Base-by-base conservation (phyloP, 257 asterid species). In the Salvia miltiorrhiza region DNA sequence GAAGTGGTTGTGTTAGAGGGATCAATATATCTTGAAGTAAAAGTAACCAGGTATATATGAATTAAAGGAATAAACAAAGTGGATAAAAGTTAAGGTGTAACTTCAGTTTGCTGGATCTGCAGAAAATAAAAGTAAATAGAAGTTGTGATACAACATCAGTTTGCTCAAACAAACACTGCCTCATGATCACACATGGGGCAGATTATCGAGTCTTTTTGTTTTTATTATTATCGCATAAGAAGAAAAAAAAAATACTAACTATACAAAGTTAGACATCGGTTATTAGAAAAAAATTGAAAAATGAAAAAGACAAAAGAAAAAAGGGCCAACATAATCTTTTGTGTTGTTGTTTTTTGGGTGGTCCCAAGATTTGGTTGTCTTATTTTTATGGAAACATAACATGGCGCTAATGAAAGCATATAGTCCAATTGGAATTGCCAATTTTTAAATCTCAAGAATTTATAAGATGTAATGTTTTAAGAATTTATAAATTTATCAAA, bases 31-130 rank as follows among this genome's bases (percentile, higher is more conserved):
- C 67, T 67, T 65, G 40, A 52, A 35, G 19, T 37, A 4, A 48
- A 76, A 70, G 69, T 55, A 50, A 59, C 23, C 35, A 41, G 6
- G n/a, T n/a, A 8, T 5, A 10, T 39, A 19, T 4, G 14, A 37
- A 13, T 20, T 53, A 53, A 53, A 52, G 30, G 11, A 60, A 39
- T 56, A 63, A 69, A 56, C 9, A 41, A 35, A 43, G 9, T 14
- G 16, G 40, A 62, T 65, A 52, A 19, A 33, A 24, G 73, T 78
- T 74, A 77, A 45, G 73, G 7, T 62, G 80, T 71, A 82, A 73
- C 75, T 81, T 78, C 59, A 70, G 74, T 77, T 71, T 60, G 75
- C 58, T 71, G 69, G 62, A 76, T 64, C 60, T 16, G 12, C 52
- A 57, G 24, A 41, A 41, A 21, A 9, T 13, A 37, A 4, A 23